phyloP scores from a whole-genome alignment of 1,284 basidiomycete species.

The Somion occarium region DNA sequence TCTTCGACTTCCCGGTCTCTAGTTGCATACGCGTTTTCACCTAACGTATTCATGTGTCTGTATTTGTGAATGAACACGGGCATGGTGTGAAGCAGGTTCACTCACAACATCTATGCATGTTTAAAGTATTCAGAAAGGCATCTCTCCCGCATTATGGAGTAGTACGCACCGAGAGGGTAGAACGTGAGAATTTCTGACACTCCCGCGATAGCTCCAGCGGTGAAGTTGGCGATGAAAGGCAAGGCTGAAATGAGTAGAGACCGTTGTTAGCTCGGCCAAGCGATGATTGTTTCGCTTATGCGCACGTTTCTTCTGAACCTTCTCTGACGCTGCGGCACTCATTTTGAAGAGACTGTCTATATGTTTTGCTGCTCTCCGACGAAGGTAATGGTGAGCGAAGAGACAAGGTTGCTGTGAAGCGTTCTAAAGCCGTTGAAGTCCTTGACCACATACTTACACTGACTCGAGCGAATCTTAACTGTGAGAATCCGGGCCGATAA shows the following conservation, averaged over 20 bases:
- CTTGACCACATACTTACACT: too few relatives aligned
- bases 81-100: conserved; percentile 15
- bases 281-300: neutral
- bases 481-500: too few relatives aligned
- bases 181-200: conserved; percentile 88
- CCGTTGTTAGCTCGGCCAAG: neutral
- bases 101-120: conserved; percentile 28
- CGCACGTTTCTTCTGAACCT: conserved; percentile 8
- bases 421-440: too few relatives aligned
- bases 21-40: conserved; percentile 99
- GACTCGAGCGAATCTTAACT: too few relatives aligned
- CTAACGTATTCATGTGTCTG: conserved; percentile 31
- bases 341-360: too few relatives aligned
- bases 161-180: conserved; percentile 79
- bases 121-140: neutral
- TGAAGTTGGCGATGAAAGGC: conserved; percentile 30
- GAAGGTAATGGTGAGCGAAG: too few relatives aligned
- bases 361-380: too few relatives aligned
- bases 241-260: conserved; percentile 17
- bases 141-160: conserved; percentile 1
- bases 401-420: too few relatives aligned
- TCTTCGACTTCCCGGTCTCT: conserved; percentile 72
- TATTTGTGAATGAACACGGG: conserved; percentile 15
- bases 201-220: conserved; percentile 30
- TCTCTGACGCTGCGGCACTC: too few relatives aligned